phyloP scores from a whole-genome alignment of 2,329 filamentous ascomycete species.

The Metarhizium humberi region DNA sequence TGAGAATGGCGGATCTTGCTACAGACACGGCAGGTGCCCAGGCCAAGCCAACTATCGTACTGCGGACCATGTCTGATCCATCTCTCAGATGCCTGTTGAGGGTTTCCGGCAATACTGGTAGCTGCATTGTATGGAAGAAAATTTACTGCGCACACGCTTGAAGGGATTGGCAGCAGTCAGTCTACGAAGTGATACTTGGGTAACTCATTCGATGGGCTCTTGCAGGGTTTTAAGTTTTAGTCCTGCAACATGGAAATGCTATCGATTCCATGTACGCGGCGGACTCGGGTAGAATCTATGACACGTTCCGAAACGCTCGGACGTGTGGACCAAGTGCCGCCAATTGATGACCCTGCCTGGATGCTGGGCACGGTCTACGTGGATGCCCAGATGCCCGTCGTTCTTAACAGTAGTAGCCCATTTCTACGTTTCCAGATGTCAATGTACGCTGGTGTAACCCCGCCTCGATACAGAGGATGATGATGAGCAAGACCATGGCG shows the following conservation, averaged over 20 bases:
- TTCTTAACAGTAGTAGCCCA: no score
- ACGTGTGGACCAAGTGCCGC: neutral
- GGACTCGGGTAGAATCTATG: no score
- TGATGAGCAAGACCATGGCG: no score
- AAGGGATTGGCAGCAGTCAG: neutral
- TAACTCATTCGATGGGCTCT: neutral
- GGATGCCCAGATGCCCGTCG: no score
- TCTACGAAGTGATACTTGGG: neutral
- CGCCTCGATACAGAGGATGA: no score
- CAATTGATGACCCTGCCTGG: no score
- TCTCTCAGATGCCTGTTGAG: slow-evolving; percentile 4
- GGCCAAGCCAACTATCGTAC: slow-evolving; percentile 32
- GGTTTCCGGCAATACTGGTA: neutral
- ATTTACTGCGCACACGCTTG: neutral
- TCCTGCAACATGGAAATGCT: neutral
- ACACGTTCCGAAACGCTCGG: neutral
- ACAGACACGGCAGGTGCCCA: slow-evolving; percentile 37
- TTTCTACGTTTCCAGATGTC: no score
- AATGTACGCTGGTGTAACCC: no score
- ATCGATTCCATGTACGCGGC: no score
- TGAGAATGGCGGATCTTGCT: slow-evolving; percentile 35
- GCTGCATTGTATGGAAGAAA: neutral
- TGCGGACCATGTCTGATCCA: slow-evolving; percentile 28
- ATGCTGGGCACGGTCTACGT: no score
- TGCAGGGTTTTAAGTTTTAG: neutral